Evolutionary conservation across 768 basidiomycete genomes (phyloP).

Genomic region (Tylopilus felleus): DNA sequence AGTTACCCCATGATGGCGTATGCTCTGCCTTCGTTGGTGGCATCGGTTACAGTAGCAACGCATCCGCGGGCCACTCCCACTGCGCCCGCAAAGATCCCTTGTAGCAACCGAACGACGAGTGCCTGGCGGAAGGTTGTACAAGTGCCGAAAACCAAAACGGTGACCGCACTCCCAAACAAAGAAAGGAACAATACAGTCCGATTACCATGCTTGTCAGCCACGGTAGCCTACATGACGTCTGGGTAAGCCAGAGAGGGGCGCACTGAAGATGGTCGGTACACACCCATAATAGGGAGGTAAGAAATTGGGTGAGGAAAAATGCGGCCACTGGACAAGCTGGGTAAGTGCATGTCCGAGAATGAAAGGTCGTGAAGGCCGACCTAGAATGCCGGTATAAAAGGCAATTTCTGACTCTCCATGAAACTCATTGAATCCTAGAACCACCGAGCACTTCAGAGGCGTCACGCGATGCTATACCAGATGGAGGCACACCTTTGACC

Average conservation of each 20-base stretch:
- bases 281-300: conserved; percentile 93
- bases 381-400: conserved; percentile 84
- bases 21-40: conserved; percentile 89
- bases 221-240: conserved; percentile 61
- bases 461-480: conserved; percentile 10
- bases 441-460: conserved; percentile 1
- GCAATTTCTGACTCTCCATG: conserved; percentile 83
- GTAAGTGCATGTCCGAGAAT: conserved; percentile 11
- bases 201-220: conserved; percentile 87
- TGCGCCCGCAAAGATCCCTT: conserved; percentile 90
- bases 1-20: conserved; percentile 85
- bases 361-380: conserved; percentile 37
- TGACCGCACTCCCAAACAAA: conserved; percentile 79
- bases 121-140: conserved; percentile 75
- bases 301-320: conserved; percentile 94
- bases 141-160: conserved; percentile 76
- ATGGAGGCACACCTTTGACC: conserved; percentile 65
- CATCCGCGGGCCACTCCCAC: conserved; percentile 93
- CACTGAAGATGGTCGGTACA: conserved; percentile 9
- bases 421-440: conserved; percentile 62
- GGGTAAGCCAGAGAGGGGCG: background rate
- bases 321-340: conserved; percentile 52
- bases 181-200: conserved; percentile 83
- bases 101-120: conserved; percentile 79
- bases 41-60: conserved; percentile 83